phyloP scores from a whole-genome alignment of 2,329 filamentous ascomycete species.

The Aspergillus latus region DNA sequence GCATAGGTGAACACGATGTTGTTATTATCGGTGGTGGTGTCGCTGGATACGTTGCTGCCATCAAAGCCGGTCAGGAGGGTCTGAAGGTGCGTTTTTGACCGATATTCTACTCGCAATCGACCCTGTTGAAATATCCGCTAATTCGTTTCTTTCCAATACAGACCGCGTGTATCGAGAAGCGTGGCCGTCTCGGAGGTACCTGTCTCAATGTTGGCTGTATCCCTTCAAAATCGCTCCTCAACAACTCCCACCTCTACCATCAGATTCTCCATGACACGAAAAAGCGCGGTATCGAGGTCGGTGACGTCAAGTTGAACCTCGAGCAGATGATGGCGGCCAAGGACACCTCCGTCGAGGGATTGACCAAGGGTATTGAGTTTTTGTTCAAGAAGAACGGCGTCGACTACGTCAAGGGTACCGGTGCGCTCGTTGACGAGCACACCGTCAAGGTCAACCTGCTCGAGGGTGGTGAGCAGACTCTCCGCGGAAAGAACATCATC shows the following conservation, averaged over 20 bases:
- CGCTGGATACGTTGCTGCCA: conserved; percentile 96
- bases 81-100: conserved; percentile 68
- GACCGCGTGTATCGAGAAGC: conserved; percentile 98
- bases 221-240: conserved; percentile 97
- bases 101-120: neutral
- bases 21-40: conserved; percentile 98
- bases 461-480: conserved; percentile 84
- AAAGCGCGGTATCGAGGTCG: conserved; percentile 94
- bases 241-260: conserved; percentile 99
- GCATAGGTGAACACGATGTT: conserved; percentile 85
- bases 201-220: conserved; percentile 99
- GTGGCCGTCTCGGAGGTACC: conserved; percentile 89
- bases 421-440: conserved; percentile 82
- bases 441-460: conserved; percentile 86
- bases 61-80: conserved; percentile 97
- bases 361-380: conserved; percentile 98
- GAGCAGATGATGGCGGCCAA: conserved; percentile 98
- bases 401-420: conserved; percentile 94
- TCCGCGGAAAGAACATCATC: conserved; percentile 94
- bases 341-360: conserved; percentile 79
- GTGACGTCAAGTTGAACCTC: conserved; percentile 95
- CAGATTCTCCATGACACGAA: conserved; percentile 96
- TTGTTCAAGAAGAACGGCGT: conserved; percentile 99
- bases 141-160: conserved; percentile 38
- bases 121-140: conserved; percentile 15